Evolutionary conservation across 495 filamentous ascomycete species (phyloP), one percentile per base, ranked within the genome.

Genomic region (Symbiotaphrina buchneri): DNA sequence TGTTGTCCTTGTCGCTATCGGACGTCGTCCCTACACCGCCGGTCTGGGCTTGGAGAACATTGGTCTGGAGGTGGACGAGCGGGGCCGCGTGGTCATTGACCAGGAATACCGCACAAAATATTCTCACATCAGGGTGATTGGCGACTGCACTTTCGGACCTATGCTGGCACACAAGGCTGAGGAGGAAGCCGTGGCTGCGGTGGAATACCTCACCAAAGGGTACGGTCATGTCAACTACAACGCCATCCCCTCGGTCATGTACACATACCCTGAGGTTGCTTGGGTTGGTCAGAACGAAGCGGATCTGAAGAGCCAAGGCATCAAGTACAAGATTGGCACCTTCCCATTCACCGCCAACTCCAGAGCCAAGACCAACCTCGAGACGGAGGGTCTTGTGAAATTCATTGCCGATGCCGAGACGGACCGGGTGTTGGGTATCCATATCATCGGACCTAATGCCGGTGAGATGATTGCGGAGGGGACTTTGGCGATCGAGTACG

Each of bases 91-190:
- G 24, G 72, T 95, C 44, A 93, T 97, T 52, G 87, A 97, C 64
- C 74, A 80, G 46, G 82, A 97, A 59, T 97, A 91, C 65, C 82
- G 87, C 57, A 95, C 87, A 46, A 93, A 92, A 61, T 52, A 85
- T 32, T 74, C 82, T 8, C 90, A 97, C 59, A 92, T 97, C 53
- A 84, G 87, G 40, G 84, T 83, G 47, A 74, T 97, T 41, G 87
- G 87, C 45, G 87, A 97, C 55, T 78, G 70, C 51, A 97, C 87
- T 11, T 97, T 95, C 56, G 87, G 87, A 11, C 90, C 87, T 43
- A 97, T 97, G 87, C 72, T 97, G 45, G 87, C 87, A 30, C 87
- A 97, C 67, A 97, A 97, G 67, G 87, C 90, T 25, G 87, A 97
- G 59, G 87, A 97, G 60, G 87, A 97, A 60, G 87, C 62, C 33